phyloP scores from a whole-genome alignment of 768 basidiomycete genomes.

The Boletus patriciae region DNA sequence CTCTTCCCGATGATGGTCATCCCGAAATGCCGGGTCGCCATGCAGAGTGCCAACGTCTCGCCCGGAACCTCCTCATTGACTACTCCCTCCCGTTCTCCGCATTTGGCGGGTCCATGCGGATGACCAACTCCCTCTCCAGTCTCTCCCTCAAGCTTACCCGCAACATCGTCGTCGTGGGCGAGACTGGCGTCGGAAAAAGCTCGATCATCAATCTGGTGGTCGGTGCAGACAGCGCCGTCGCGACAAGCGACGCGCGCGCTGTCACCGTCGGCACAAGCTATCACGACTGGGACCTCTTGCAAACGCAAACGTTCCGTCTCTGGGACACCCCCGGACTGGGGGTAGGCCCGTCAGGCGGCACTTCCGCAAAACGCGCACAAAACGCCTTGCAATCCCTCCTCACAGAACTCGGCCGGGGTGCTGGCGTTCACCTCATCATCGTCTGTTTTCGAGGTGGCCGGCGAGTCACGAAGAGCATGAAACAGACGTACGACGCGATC shows the following conservation, averaged over 20 bases:
- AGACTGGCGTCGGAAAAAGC: conserved; percentile 33
- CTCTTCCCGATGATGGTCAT: conserved; percentile 20
- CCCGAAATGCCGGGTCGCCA: conserved; percentile 19
- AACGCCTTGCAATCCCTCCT: conserved; percentile 24
- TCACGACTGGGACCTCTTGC: conserved; percentile 22
- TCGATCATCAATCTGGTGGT: conserved; percentile 20
- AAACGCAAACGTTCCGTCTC: conserved; percentile 25
- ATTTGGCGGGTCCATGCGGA: not conserved
- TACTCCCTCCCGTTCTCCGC: conserved; percentile 16
- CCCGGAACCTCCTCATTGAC: conserved; percentile 23
- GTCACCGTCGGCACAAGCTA: conserved; percentile 23
- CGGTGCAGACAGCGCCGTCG: conserved; percentile 16
- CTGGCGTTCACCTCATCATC: conserved; percentile 23
- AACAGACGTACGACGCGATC: conserved; percentile 21
- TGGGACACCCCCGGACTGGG: conserved; percentile 28
- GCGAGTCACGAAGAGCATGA: conserved; percentile 20
- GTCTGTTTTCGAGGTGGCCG: conserved; percentile 21
- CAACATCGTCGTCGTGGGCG: conserved; percentile 42
- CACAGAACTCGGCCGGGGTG: conserved; percentile 16
- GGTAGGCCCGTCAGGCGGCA: conserved; percentile 11
- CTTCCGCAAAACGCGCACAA: conserved; percentile 11
- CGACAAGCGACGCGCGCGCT: conserved; percentile 17
- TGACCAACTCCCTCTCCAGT: conserved; percentile 7
- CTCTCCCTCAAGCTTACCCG: conserved; percentile 18
- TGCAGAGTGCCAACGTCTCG: conserved; percentile 18